These are phyloP conservation scores for Fusarium algeriense DNA, from an alignment of 2,329 filamentous ascomycete genomes.

Conservation along the genomic window DNA sequence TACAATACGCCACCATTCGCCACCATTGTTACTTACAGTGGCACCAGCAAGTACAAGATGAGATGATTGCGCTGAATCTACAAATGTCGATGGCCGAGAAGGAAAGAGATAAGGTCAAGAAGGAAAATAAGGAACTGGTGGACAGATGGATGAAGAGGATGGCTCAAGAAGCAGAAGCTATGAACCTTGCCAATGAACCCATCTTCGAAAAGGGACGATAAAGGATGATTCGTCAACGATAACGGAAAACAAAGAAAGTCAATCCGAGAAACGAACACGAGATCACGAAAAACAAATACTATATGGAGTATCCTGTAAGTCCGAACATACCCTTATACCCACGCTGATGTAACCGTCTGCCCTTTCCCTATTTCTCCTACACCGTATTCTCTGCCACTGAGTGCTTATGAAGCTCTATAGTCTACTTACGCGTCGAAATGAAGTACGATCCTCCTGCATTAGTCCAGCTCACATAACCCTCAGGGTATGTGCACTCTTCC, in stretches of 20 bases:
- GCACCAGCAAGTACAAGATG: constrained; percentile 84
- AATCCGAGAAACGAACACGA: constrained; percentile 9
- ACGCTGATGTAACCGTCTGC: constrained; percentile 33
- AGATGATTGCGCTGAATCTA: constrained; percentile 87
- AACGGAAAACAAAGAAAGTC: constrained; percentile 7
- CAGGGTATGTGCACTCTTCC: constrained; percentile 70
- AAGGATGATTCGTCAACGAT: neutral
- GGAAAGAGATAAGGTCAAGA: constrained; percentile 76
- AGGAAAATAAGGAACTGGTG: constrained; percentile 89
- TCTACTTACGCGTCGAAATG: constrained; percentile 81
- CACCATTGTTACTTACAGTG: constrained; percentile 23
- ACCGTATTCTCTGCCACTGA: constrained; percentile 31
- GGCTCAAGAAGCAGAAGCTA: constrained; percentile 85
- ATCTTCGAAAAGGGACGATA: constrained; percentile 50
- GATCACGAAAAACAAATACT: constrained; percentile 44
- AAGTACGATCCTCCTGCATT: constrained; percentile 87
- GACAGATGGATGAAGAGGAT: constrained; percentile 92
- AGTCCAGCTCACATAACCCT: constrained; percentile 92
- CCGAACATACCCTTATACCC: constrained; percentile 40
- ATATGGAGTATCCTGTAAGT: constrained; percentile 52
- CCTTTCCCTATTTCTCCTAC: constrained; percentile 37
- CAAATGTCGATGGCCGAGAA: constrained; percentile 90
- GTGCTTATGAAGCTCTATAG: constrained; percentile 51
- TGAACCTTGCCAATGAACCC: constrained; percentile 77
- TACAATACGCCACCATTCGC: neutral